phyloP scores from a whole-genome alignment of 495 filamentous ascomycete genomes.

The Penicillium bovifimosum region DNA sequence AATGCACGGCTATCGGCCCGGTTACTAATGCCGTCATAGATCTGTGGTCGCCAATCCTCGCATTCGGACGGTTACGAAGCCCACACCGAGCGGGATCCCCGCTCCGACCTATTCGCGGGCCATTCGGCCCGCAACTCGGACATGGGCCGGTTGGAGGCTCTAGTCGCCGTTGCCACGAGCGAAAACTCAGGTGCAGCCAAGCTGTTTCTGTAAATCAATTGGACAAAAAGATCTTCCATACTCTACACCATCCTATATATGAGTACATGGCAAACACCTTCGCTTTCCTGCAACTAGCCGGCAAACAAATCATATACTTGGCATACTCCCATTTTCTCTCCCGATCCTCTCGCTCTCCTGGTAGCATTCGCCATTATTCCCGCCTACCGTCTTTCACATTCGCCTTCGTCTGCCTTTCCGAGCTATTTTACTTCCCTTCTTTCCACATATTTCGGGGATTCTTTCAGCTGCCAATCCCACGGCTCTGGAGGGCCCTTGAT shows the following conservation, averaged over 20 bases:
- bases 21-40: constrained; percentile 41
- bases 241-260: neutral
- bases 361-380: constrained; percentile 2
- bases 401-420: neutral
- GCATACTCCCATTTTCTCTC: neutral
- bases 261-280: neutral
- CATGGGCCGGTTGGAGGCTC: constrained; percentile 71
- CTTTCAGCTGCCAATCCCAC: neutral
- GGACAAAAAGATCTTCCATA: neutral
- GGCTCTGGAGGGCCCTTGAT: constrained; percentile 23
- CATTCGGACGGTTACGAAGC: constrained; percentile 32
- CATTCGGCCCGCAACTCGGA: constrained; percentile 34
- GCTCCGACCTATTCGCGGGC: constrained; percentile 29
- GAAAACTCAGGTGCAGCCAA: constrained; percentile 60
- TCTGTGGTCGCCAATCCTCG: constrained; percentile 33
- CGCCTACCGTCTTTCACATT: neutral
- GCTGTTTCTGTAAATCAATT: constrained; percentile 31
- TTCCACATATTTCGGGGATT: constrained; percentile 1
- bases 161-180: constrained; percentile 85
- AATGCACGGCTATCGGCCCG: constrained; percentile 25
- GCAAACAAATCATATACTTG: constrained; percentile 1
- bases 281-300: neutral
- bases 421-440: neutral
- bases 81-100: constrained; percentile 28
- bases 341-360: constrained; percentile 2